A percentile compares a stretch with the other conserved stretches of the same genome.
phyloP scores from a whole-genome alignment of 305 asterid genomes.

The Lippia alba region DNA sequence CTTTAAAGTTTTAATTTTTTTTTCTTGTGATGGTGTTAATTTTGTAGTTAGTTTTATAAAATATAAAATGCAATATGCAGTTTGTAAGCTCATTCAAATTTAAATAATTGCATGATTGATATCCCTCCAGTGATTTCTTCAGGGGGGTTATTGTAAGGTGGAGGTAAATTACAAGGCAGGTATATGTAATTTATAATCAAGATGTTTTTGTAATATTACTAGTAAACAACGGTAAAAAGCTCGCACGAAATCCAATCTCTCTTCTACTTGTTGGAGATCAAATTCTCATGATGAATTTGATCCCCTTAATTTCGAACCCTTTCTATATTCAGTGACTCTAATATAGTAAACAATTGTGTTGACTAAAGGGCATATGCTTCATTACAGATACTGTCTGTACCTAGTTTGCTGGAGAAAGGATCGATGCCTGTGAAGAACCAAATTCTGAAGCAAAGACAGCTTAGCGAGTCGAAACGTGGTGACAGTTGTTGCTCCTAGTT shows the following conservation, averaged over 20 bases:
- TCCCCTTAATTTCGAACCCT: neutral
- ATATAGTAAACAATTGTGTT: no score
- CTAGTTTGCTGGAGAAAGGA: constrained; percentile 83
- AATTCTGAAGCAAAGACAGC: constrained; percentile 59
- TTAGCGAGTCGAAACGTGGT: constrained; percentile 25
- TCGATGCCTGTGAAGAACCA: constrained; percentile 77
- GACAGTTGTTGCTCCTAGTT: constrained; percentile 63
- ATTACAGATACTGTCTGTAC: constrained; percentile 74
- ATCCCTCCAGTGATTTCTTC: no score
- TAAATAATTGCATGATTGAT: no score
- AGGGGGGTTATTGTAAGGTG: neutral
- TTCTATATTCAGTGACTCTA: neutral
- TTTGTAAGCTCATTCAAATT: no score
- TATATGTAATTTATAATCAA: neutral
- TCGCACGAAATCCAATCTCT: no score
- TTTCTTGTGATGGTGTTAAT: neutral
- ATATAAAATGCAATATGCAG: no score
- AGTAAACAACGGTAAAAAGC: neutral
- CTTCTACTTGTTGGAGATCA: no score
- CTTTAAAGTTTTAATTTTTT: neutral
- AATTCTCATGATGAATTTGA: neutral
- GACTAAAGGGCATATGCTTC: no score
- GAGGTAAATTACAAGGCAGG: neutral
- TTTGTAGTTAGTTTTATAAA: neutral
- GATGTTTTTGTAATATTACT: neutral